A percentile compares a stretch with the other conserved stretches of the same genome.
These are phyloP conservation scores for Metschnikowia gelsemii DNA, from an alignment of 805 yeast genomes.

Conservation along the genomic window DNA sequence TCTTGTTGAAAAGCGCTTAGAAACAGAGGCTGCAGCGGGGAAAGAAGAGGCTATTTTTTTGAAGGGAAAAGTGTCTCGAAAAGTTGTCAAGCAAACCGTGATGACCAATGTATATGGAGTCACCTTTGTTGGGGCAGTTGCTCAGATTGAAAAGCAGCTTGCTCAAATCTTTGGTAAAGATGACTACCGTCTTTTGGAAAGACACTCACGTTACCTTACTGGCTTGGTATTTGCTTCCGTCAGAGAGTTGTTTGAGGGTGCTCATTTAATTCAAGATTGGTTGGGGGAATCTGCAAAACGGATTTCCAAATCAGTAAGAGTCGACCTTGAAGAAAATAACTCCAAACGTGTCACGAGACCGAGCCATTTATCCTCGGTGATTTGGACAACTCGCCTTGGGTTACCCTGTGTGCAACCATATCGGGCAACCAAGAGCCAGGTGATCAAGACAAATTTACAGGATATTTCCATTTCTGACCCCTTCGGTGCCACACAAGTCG, in stretches of 20 bases:
- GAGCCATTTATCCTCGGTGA: slow-evolving; percentile 78
- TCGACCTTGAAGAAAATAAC: slow-evolving; percentile 52
- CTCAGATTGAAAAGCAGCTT: slow-evolving; percentile 80
- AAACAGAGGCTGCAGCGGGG: slow-evolving; percentile 52
- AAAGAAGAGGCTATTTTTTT: slow-evolving; percentile 54
- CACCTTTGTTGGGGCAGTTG: slow-evolving; percentile 88
- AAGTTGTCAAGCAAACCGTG: slow-evolving; percentile 93
- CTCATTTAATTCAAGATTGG: slow-evolving; percentile 97
- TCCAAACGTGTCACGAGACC: slow-evolving; percentile 45
- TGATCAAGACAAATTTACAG: slow-evolving; percentile 80
- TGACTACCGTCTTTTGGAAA: slow-evolving; percentile 26
- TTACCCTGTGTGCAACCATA: slow-evolving; percentile 97
- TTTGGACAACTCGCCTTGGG: slow-evolving; percentile 97
- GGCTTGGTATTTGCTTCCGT: slow-evolving; percentile 77
- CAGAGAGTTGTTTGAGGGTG: slow-evolving; percentile 83
- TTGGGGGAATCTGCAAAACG: slow-evolving; percentile 79
- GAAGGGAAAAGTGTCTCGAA: slow-evolving; percentile 68
- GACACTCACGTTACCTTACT: slow-evolving; percentile 61
- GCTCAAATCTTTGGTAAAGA: slow-evolving; percentile 54
- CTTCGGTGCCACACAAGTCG: slow-evolving; percentile 76
- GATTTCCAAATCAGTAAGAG: slow-evolving; percentile 72
- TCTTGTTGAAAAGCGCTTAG: slow-evolving; percentile 56
- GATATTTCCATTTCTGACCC: slow-evolving; percentile 88
- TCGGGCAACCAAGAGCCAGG: slow-evolving; percentile 62
- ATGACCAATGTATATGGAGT: slow-evolving; percentile 99